Evolutionary conservation across 1,284 basidiomycete species (phyloP).

Genomic region (Marasmius oreades): DNA sequence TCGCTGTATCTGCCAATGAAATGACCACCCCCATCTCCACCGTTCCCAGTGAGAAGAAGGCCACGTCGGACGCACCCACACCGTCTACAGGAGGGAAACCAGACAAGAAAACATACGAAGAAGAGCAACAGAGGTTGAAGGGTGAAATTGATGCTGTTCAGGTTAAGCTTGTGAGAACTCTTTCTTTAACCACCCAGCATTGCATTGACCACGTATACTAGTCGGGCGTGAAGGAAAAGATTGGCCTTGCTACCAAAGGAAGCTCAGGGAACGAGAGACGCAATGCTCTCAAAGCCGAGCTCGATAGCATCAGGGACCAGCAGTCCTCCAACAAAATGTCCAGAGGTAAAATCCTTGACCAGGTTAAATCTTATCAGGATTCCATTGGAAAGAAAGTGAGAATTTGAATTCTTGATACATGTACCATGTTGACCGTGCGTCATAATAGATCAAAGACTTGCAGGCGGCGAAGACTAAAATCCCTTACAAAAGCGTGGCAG

Average conservation of each 20-base stretch:
- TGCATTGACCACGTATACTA: slow-evolving; percentile 28
- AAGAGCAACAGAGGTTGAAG: slow-evolving; percentile 82
- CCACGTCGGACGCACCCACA: slow-evolving; percentile 40
- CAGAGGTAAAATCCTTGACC: slow-evolving; percentile 76
- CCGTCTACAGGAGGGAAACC: slow-evolving; percentile 54
- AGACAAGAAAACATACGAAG: slow-evolving; percentile 78
- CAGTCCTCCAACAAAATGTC: slow-evolving; percentile 81
- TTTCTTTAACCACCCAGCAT: not conserved
- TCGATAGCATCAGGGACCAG: slow-evolving; percentile 76
- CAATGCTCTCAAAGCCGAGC: slow-evolving; percentile 74
- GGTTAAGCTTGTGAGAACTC: slow-evolving; percentile 66
- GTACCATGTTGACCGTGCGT: slow-evolving; percentile 1
- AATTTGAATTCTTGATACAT: slow-evolving; percentile 6
- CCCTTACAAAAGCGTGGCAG: slow-evolving; percentile 83
- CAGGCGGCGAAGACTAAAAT: slow-evolving; percentile 81
- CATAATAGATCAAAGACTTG: slow-evolving; percentile 78
- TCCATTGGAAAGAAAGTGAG: slow-evolving; percentile 78
- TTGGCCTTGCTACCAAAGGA: slow-evolving; percentile 58
- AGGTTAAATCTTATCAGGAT: slow-evolving; percentile 83
- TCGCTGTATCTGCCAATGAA: slow-evolving; percentile 39
- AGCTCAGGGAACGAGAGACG: slow-evolving; percentile 71
- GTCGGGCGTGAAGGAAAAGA: slow-evolving; percentile 79
- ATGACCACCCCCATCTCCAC: slow-evolving; percentile 45
- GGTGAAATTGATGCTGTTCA: slow-evolving; percentile 81
- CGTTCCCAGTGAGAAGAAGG: slow-evolving; percentile 33